A percentile compares a stretch with the other conserved stretches of the same genome.
Conservation (phyloP, 805 yeast genomes). For the Yamadazyma phyllophila region DNA sequence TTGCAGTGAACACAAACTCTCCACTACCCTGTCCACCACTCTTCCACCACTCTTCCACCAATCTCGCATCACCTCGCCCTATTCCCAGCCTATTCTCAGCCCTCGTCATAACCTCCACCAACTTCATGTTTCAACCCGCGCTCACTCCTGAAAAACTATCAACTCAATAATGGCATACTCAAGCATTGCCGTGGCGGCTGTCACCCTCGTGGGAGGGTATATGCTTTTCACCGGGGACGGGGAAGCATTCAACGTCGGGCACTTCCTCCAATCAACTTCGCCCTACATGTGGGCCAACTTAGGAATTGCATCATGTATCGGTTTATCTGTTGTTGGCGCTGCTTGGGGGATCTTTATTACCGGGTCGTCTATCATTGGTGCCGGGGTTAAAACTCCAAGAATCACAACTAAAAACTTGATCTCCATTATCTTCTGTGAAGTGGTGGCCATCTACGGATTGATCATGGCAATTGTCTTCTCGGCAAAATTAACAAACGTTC, state of each 20-base stretch:
- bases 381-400: conserved; percentile 97
- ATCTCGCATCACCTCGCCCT: too few species aligned
- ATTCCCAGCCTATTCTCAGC: too few species aligned
- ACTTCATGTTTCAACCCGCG: too few species aligned
- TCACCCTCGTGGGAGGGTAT: conserved; percentile 47
- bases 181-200: conserved; percentile 24
- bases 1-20: too few species aligned
- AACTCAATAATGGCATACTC: conserved; percentile 10
- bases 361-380: conserved; percentile 92
- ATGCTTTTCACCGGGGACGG: conserved; percentile 91
- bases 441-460: conserved; percentile 96
- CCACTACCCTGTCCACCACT: too few species aligned
- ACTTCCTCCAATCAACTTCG: conserved; percentile 76
- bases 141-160: background rate
- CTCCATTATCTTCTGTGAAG: conserved; percentile 97
- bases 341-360: conserved; percentile 99
- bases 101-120: too few species aligned
- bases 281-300: conserved; percentile 97
- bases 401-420: conserved; percentile 96
- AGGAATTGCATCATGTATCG: conserved; percentile 89
- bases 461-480: conserved; percentile 97
- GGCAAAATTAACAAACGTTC: conserved; percentile 74
- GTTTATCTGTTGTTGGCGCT: conserved; percentile 93
- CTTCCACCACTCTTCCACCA: too few species aligned
- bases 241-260: conserved; percentile 87